Evolutionary conservation across 768 basidiomycete genomes (phyloP), one percentile per base, ranked within the genome.

Genomic region (Porpolomopsis calyptriformis): DNA sequence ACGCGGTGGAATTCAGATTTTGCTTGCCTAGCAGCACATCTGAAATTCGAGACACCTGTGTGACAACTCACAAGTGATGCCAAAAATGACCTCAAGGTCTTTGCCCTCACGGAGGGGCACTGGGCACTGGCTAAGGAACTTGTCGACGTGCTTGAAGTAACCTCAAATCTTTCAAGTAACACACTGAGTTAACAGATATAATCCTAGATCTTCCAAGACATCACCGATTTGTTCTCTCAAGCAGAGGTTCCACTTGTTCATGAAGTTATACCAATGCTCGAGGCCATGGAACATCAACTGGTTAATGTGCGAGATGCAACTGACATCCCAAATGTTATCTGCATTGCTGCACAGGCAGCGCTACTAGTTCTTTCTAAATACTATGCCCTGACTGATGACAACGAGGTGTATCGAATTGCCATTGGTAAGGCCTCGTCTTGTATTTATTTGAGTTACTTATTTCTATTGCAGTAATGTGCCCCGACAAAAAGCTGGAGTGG

Each of bases 1-100:
- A 64, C 63, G 4, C 44, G 56, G 2, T 65, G 64, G 62, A 61
- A 63, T 45, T 55, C 59, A 10, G 60, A 65, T 35, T 43, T 59
- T 23, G 55, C 29, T 0, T 64, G 60, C 43, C 48, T 65, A 3
- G 23, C 16, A 2, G 49, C 59, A 7, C 60, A 63, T 47, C 34
- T 60, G 2, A 43, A 53, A 27, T 61, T 64, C 34, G 40, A 55
- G 31, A 31, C 31, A 12, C 40, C 54, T 25, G 51, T 64, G 23
- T 43, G 57, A 46, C 37, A 52, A 26, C 52, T 64, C 8, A 60
- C 55, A 1, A 46, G 41, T 4, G 41, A 43, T 23, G 29, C 53
- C 27, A 49, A 52, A 6, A n/a, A n/a, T n/a, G n/a, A n/a, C n/a
- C 50, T 63, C 1, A 25, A 34, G 9, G 48, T 49, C 19, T 64